Conservation (phyloP, 192 early-diverging fungal genomes). For the Linnemannia schmuckeri region DNA sequence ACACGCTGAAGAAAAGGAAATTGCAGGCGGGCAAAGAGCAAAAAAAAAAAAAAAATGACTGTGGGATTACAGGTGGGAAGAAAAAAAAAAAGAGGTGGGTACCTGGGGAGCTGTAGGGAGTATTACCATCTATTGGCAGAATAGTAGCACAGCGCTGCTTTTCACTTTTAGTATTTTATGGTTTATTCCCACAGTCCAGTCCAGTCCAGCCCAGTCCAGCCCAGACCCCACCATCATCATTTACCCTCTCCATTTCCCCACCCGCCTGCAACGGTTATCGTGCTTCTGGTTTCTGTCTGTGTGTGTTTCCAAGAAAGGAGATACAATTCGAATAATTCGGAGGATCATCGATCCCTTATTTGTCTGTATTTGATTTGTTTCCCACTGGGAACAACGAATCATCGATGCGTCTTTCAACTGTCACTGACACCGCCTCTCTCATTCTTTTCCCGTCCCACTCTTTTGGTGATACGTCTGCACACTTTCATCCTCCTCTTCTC, state of each 20-base stretch:
- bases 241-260: too few species aligned
- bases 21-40: too few species aligned
- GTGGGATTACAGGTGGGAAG: not conserved
- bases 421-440: not conserved
- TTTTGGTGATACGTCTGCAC: not conserved
- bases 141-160: not conserved
- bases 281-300: too few species aligned
- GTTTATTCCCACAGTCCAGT: slow-evolving; percentile 1
- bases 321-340: too few species aligned
- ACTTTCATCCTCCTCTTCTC: not conserved
- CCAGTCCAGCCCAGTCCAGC: not conserved
- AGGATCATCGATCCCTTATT: too few species aligned
- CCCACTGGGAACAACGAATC: too few species aligned
- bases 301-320: too few species aligned
- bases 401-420: too few species aligned
- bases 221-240: too few species aligned
- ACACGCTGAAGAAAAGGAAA: not conserved
- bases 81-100: not conserved
- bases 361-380: too few species aligned
- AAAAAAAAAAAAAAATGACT: not conserved
- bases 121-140: not conserved
- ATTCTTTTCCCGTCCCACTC: not conserved
- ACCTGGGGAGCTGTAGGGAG: not conserved
- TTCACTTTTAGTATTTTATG: not conserved
- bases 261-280: too few species aligned